Base-by-base conservation (phyloP, 139 green algal genomes). In the Volvox africanus region DNA sequence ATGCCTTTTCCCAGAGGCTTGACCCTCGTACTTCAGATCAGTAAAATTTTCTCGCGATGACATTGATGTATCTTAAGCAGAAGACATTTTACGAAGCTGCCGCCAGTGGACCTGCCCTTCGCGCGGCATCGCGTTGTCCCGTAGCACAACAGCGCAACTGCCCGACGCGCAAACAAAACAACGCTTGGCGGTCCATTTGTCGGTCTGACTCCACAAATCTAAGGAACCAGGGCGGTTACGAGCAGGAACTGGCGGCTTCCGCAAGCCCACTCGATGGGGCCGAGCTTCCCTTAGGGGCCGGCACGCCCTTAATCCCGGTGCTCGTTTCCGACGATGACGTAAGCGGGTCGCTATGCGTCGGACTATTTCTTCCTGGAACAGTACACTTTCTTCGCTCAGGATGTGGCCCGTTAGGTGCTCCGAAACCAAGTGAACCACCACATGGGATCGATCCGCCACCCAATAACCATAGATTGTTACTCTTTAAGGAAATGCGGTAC, bases 301-400 rank as follows among this genome's bases (percentile, higher is more conserved):
- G 36, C 24, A 37, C 65, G 5, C 84, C 82, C 21, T 62, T 88
- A 21, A 88, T 81, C 22, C 61, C 61, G 0, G 68, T 19, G n/a
- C 84, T 89, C 1, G 26, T 1, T 2, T 69, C 68, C 16, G 84
- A 89, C 20, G 84, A 89, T 44, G 84, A 89, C n/a, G 84, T 89
- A 77, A 89, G 84, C 65, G 11, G 44, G 44, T 55, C 44, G 44
- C 44, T 14, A 55, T 55, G 44, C 9, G 44, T 55, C 44, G 44
- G 44, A 55, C 44, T 14, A 9, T 55, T 55, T 55, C 44, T 9
- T 55, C 44, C 44, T 55, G 44, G 9, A 55, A 14, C 44, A 55
- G 5, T 55, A 55, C 44, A 55, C 44, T 55, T 14, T 55, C 44
- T 9, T 55, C 44, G 5, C 5, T 55, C 44, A 55, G 44, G 5